Evolutionary conservation across 2,329 filamentous ascomycete genomes (phyloP), one percentile per base, ranked within the genome.

Genomic region (Alternaria triticina): DNA sequence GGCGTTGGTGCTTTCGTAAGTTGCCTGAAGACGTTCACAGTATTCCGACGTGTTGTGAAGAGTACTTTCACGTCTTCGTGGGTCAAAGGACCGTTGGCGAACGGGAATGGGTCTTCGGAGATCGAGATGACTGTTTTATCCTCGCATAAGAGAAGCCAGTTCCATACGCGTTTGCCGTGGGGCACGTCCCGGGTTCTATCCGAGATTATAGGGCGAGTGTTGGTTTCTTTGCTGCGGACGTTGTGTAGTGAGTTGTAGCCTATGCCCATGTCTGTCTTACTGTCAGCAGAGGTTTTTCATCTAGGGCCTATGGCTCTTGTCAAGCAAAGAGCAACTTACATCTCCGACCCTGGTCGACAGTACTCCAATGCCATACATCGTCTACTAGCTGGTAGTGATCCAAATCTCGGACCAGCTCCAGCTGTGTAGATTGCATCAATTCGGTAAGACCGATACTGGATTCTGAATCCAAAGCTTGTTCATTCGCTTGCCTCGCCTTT

Each of bases 361-460:
- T 90, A 13, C 89, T 90, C 77, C 91, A 94, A 75, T 93, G 91
- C 83, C 90, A 90, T n/a, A 92, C 89, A 58, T 90, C 86, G 65
- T 91, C 85, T 6, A 90, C 86, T 45, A 93, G 84, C 28, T 87
- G 81, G 54, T 87, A 86, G 60, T 88, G 85, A 3, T 85, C 86
- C 6, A 86, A 65, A 43, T 77, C 74, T 20, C 75, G 66, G 5
- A 78, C 70, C 68, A 78, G 70, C 44, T 79, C 77, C 7, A 79
- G 62, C 60, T 79, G 76, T 10, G 77, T 74, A 3, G 74, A 77
- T 46, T 75, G 76, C 73, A 76, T 80, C 69, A 76, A 59, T 36
- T 75, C 75, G 10, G 74, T 78, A 72, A 77, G 76, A 9, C 74
- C 74, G 57, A 77, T 74, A 51, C 74, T 79, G 54, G 78, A 74